Evolutionary conservation across 2,329 filamentous ascomycete species (phyloP).

Genomic region (Fusarium begoniae): DNA sequence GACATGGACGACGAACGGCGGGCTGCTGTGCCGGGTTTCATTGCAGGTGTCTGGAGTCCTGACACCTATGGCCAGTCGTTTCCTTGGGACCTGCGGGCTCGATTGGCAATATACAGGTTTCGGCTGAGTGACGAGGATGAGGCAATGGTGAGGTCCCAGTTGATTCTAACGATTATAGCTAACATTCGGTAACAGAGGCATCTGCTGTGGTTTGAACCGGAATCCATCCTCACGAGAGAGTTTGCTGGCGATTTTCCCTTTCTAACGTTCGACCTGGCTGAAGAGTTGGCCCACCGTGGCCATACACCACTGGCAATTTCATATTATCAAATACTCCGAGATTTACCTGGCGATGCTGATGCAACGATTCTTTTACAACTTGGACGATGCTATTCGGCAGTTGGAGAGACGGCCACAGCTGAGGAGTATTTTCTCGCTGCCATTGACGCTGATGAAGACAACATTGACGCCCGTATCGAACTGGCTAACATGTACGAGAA

Average conservation of each 20-base stretch:
- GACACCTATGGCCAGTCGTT: conserved; percentile 76
- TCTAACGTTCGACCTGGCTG: conserved; percentile 75
- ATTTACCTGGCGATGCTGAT: conserved; percentile 59
- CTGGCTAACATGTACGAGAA: conserved; percentile 87
- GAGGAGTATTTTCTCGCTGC: conserved; percentile 81
- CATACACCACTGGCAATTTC: conserved; percentile 55
- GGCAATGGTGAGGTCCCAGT: conserved; percentile 68
- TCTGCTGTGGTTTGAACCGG: conserved; percentile 74
- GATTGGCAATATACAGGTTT: conserved; percentile 85
- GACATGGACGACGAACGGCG: conserved; percentile 79
- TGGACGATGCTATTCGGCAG: conserved; percentile 74
- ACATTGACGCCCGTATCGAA: conserved; percentile 80
- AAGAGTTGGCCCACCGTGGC: conserved; percentile 51
- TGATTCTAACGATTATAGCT: conserved; percentile 3
- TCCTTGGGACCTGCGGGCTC: conserved; percentile 83
- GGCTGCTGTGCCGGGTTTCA: conserved; percentile 67
- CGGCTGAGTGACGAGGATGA: conserved; percentile 74
- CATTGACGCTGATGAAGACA: conserved; percentile 74
- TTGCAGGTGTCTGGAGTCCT: conserved; percentile 59
- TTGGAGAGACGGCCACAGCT: conserved; percentile 72
- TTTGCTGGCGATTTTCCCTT: conserved; percentile 75
- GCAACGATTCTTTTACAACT: conserved; percentile 63
- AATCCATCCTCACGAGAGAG: conserved; percentile 57
- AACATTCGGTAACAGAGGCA: conserved; percentile 60
- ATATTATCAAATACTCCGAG: conserved; percentile 65